Conservation (phyloP, 371 early-diverging fungal genomes). For the Haplosporangium sp. region DNA sequence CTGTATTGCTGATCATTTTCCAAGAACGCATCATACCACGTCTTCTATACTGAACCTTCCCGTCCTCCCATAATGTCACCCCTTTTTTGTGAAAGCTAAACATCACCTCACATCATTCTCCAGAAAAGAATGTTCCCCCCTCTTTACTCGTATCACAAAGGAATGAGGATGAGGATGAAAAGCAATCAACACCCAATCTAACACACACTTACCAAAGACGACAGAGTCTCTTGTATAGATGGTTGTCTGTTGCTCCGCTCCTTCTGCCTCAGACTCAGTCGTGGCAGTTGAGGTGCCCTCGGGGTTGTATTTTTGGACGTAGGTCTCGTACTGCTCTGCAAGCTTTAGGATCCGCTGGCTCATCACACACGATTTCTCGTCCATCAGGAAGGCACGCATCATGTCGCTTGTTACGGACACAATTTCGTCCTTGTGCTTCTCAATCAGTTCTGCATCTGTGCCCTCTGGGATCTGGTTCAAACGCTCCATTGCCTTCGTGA, state of each 20-base stretch:
- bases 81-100: not conserved
- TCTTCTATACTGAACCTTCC: no score
- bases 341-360: constrained; percentile 65
- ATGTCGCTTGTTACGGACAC: constrained; percentile 65
- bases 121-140: not conserved
- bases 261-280: constrained; percentile 22
- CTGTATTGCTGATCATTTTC: no score
- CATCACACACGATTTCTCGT: constrained; percentile 74
- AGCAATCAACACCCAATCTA: not conserved
- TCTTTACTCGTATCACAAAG: not conserved
- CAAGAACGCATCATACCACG: no score
- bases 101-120: not conserved
- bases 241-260: constrained; percentile 21
- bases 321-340: constrained; percentile 66
- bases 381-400: constrained; percentile 68
- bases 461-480: constrained; percentile 65
- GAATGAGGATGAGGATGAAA: not conserved
- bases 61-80: no score
- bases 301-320: constrained; percentile 27
- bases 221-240: constrained; percentile 35
- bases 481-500: constrained; percentile 66
- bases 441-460: constrained; percentile 64
- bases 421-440: constrained; percentile 64
- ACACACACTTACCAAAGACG: constrained; percentile 23
- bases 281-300: constrained; percentile 30